These are phyloP conservation scores for Nepenthes alata DNA, from an alignment of 179 eudicot species.

Conservation along the genomic window DNA sequence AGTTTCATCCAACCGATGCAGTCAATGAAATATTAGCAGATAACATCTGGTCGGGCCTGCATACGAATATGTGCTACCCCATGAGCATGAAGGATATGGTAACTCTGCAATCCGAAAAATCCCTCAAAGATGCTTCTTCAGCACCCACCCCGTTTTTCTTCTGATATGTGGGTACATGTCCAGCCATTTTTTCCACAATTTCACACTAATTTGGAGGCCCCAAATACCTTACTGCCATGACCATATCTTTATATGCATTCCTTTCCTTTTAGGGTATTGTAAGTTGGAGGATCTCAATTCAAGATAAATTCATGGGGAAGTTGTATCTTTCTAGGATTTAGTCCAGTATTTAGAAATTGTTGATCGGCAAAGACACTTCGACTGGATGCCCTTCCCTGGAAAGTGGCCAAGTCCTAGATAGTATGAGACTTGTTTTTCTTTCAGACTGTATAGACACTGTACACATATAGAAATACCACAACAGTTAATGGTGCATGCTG, in stretches of 20 bases:
- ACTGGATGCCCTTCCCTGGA: background rate
- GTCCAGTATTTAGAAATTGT: no score
- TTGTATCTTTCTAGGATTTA: no score
- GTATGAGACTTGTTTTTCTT: background rate
- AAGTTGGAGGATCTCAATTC: no score
- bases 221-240: background rate
- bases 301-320: no score
- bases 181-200: background rate
- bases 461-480: background rate
- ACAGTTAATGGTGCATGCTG: background rate
- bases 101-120: background rate
- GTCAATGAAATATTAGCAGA: conserved; percentile 68
- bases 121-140: background rate
- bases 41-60: conserved; percentile 78
- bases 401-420: background rate
- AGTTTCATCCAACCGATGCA: conserved; percentile 81
- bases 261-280: no score
- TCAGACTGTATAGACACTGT: background rate
- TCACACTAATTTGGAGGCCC: background rate
- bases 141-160: background rate
- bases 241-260: background rate
- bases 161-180: background rate
- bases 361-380: background rate
- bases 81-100: conserved; percentile 56
- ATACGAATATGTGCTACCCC: conserved; percentile 71